A percentile compares a stretch with the other conserved stretches of the same genome.
phyloP scores from a whole-genome alignment of 2,329 filamentous ascomycete species.

The Penicillium sp. region DNA sequence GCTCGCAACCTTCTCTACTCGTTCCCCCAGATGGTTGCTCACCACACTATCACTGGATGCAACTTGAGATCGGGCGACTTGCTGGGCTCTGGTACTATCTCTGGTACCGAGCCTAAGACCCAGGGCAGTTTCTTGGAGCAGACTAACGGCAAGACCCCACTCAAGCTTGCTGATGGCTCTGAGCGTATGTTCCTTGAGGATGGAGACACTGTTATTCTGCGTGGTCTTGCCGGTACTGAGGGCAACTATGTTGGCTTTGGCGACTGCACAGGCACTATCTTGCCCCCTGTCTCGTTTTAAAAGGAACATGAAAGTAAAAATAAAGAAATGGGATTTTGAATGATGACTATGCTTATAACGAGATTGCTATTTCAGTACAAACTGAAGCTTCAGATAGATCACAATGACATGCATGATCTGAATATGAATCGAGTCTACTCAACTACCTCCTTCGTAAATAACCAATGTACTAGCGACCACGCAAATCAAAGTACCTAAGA shows the following conservation, averaged over 20 bases:
- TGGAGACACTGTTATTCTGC: constrained; percentile 68
- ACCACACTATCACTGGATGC: constrained; percentile 76
- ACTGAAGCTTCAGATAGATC: not conserved
- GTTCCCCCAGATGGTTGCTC: constrained; percentile 79
- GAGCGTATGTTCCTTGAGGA: constrained; percentile 72
- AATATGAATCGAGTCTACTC: not conserved
- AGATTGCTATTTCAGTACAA: not conserved
- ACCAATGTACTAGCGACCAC: not conserved
- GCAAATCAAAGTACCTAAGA: not conserved
- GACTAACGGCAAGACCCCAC: constrained; percentile 65
- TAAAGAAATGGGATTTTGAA: not conserved
- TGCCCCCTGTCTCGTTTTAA: constrained; percentile 43
- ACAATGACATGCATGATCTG: not conserved
- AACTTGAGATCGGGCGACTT: constrained; percentile 73
- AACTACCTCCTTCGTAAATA: not conserved
- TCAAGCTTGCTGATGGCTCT: constrained; percentile 65
- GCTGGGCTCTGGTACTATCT: constrained; percentile 77
- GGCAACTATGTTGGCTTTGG: constrained; percentile 75
- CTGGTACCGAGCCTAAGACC: constrained; percentile 58
- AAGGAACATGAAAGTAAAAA: not conserved
- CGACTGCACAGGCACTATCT: constrained; percentile 66
- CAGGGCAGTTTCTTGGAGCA: constrained; percentile 73
- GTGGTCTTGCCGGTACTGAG: constrained; percentile 66
- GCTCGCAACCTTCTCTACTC: constrained; percentile 74
- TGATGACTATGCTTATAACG: not conserved